Evolutionary conservation across 768 basidiomycete species (phyloP).

Genomic region (Tulasnella sp.): DNA sequence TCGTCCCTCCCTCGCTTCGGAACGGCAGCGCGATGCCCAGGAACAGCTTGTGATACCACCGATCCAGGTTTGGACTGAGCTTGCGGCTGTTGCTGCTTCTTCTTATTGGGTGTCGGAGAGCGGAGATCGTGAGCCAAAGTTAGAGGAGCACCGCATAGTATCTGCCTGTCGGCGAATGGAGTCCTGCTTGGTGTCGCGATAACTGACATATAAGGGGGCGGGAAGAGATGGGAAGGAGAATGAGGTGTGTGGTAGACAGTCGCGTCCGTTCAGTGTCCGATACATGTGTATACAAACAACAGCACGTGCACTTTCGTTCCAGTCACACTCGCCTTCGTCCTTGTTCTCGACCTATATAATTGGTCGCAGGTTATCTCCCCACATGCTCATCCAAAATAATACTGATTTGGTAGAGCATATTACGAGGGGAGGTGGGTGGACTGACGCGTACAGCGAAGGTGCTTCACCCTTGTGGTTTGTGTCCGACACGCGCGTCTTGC

Average conservation of each 20-base stretch:
- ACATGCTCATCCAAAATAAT: too few species aligned
- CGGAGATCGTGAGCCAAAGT: background rate
- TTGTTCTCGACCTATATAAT: background rate
- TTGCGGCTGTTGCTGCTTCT: slow-evolving; percentile 6
- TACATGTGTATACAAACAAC: background rate
- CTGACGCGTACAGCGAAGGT: too few species aligned
- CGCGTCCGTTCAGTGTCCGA: background rate
- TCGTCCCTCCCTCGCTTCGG: slow-evolving; percentile 14
- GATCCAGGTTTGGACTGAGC: background rate
- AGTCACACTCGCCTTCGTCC: background rate
- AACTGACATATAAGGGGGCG: slow-evolving; percentile 1
- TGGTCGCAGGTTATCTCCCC: too few species aligned
- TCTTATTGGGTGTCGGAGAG: slow-evolving; percentile 5
- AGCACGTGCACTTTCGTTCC: background rate
- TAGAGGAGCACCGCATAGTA: background rate
- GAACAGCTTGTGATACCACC: background rate
- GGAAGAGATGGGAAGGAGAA: background rate
- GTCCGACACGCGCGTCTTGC: too few species aligned
- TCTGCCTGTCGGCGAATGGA: slow-evolving; percentile 8
- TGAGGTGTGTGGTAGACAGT: background rate
- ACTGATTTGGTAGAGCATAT: too few species aligned
- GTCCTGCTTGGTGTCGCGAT: slow-evolving; percentile 14
- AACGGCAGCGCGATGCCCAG: background rate
- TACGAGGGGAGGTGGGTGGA: too few species aligned
- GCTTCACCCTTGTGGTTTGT: too few species aligned